Evolutionary conservation across 176 grass and related monocot genomes (phyloP).

Genomic region (Raddia guianensis): DNA sequence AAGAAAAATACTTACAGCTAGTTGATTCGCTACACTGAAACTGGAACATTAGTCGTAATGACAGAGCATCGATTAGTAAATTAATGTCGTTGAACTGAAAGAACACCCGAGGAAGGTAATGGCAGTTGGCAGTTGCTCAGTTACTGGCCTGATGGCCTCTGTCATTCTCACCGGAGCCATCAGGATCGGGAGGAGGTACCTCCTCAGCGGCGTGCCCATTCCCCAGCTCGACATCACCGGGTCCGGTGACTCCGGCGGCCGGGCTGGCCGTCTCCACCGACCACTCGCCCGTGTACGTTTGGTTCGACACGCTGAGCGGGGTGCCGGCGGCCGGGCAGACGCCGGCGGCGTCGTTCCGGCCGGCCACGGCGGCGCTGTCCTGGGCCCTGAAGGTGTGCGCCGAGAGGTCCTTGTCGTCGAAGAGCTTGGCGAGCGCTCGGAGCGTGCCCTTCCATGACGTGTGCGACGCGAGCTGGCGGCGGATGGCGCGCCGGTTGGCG

Average conservation of each 20-base stretch:
- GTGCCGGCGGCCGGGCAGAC: conserved; percentile 8
- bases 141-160: background rate
- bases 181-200: background rate
- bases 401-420: conserved; percentile 48
- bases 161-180: background rate
- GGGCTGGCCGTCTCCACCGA: conserved; percentile 29
- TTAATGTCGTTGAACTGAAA: background rate
- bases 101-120: background rate
- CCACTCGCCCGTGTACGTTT: conserved; percentile 3
- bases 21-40: background rate
- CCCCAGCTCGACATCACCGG: conserved; percentile 35
- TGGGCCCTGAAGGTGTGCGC: conserved; percentile 48
- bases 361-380: conserved; percentile 3
- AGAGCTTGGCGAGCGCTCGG: conserved; percentile 24
- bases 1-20: too few species aligned
- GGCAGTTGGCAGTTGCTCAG: background rate
- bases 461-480: background rate
- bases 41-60: background rate
- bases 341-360: background rate
- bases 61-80: background rate
- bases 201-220: background rate
- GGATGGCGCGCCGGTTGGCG: background rate
- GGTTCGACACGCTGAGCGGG: conserved; percentile 22
- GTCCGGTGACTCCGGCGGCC: background rate
- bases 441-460: conserved; percentile 19